Evolutionary conservation across 441 rosid species (phyloP).

Genomic region (Pelargonium fulgidum): DNA sequence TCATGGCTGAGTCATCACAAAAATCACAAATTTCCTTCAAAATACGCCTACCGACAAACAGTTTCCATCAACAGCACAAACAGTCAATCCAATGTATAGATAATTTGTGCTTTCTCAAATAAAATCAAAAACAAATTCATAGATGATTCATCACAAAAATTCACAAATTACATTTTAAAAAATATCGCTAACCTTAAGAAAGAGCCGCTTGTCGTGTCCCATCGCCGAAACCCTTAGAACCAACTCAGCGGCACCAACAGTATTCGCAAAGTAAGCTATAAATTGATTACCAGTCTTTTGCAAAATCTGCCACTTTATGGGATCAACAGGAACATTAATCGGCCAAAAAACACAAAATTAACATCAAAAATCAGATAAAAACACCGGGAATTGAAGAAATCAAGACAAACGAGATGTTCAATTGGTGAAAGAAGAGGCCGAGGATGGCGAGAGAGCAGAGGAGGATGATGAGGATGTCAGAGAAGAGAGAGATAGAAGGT

Average conservation of each 20-base stretch:
- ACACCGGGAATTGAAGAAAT: background rate
- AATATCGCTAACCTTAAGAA: conserved; percentile 45
- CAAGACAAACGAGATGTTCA: conserved; percentile 60
- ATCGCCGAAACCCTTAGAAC: conserved; percentile 92
- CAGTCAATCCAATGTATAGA: too few species aligned
- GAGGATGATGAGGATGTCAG: conserved; percentile 83
- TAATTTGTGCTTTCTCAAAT: too few species aligned
- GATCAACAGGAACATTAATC: conserved; percentile 77
- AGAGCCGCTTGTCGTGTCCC: conserved; percentile 84
- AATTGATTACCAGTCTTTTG: conserved; percentile 67
- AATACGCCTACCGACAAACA: too few species aligned
- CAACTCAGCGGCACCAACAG: conserved; percentile 85
- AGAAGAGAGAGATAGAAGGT: conserved; percentile 63
- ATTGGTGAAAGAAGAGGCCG: conserved; percentile 89
- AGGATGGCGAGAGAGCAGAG: conserved; percentile 96
- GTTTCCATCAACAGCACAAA: too few species aligned
- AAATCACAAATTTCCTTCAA: too few species aligned
- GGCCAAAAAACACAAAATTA: conserved; percentile 1
- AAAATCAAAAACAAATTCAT: too few species aligned
- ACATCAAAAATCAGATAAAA: background rate
- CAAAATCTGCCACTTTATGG: conserved; percentile 94
- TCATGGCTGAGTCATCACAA: too few species aligned
- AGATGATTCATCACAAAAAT: background rate
- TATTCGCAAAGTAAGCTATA: conserved; percentile 79
- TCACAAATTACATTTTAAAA: background rate